A percentile compares a stretch with the other conserved stretches of the same genome.
Evolutionary conservation across 108 stramenopile species (phyloP).

Genomic region (Discostella pseudostelligera): DNA sequence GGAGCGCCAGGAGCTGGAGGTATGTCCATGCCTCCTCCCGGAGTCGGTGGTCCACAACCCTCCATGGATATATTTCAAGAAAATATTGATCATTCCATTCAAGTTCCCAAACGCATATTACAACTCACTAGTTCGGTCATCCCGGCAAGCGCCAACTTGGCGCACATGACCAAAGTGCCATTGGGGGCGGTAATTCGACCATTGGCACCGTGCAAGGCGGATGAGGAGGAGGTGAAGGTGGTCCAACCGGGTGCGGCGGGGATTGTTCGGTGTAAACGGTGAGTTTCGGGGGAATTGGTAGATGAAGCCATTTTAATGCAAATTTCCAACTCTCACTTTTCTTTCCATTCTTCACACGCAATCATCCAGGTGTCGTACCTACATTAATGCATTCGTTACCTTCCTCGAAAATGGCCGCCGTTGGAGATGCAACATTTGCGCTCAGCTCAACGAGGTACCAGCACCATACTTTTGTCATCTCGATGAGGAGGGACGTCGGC

Average conservation of each 20-base stretch:
- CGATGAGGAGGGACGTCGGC: constrained; percentile 86
- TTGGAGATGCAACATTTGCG: constrained; percentile 99
- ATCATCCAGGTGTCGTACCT: constrained; percentile 88
- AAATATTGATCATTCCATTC: constrained; percentile 68
- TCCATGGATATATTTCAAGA: constrained; percentile 48
- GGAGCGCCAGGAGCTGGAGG: not conserved
- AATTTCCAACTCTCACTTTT: too few species aligned
- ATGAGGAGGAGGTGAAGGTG: constrained; percentile 72
- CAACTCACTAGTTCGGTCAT: constrained; percentile 55
- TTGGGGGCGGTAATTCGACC: constrained; percentile 81
- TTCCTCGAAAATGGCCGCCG: constrained; percentile 94
- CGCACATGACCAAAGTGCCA: constrained; percentile 64
- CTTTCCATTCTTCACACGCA: not conserved
- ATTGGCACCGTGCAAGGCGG: constrained; percentile 58
- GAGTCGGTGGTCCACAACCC: constrained; percentile 6
- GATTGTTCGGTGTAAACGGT: constrained; percentile 94
- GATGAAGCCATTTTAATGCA: not conserved
- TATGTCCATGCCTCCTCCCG: constrained; percentile 4
- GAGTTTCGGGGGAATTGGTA: constrained; percentile 3
- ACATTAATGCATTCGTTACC: constrained; percentile 98
- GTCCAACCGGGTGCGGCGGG: constrained; percentile 94
- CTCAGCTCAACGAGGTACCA: constrained; percentile 89
- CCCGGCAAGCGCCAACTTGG: constrained; percentile 59
- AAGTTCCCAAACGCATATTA: constrained; percentile 65
- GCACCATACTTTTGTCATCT: constrained; percentile 95